Base-by-base conservation (phyloP, 495 filamentous ascomycete genomes). In the Xylaria palmicola region DNA sequence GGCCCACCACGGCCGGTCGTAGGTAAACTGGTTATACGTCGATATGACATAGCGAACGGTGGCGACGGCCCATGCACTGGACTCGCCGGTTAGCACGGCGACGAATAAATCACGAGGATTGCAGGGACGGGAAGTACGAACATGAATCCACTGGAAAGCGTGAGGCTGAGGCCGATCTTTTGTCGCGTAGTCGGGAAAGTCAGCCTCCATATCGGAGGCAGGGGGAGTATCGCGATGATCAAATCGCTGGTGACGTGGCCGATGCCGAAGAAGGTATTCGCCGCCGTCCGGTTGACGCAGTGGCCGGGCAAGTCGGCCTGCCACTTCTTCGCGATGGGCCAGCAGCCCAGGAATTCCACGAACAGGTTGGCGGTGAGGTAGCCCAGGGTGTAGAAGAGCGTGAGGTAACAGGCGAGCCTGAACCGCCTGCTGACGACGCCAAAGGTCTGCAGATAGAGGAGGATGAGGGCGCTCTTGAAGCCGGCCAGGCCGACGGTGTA, bases 361-460 rank as follows among this genome's bases (percentile, higher is more conserved):
- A 76, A 67, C 5, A 75, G 62, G 58, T 79, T 79, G 63, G 68
- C 65, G 22, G 75, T 67, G 7, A 79, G 69, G 30, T 79, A 79
- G 2, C 73, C 74, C 8, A 69, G 68, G 49, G 74, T 74, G 61
- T 78, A 74, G 60, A 77, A 77, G 24, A 78, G 63, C 26, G 68
- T 66, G 55, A 69, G 47, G 51, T 74, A 77, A 52, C 75, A 78
- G 13, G 64, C 53, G 51, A 75, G 75, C 43, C 63, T 65, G 58
- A 79, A 79, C 17, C 44, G 66, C n/a, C 37, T 61, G 62, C 72
- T 69, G 57, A 75, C 62, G 17, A 55, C 27, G 26, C 65, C 65
- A 44, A 79, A 78, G 34, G 77, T 45, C 19, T 76, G 74, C 6
- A 77, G 60, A 51, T 79, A 79, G 20, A 76, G 66, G 1, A 78